These are phyloP conservation scores for Spirogloea muscicola DNA, from an alignment of 139 green algal species.

Conservation along the genomic window DNA sequence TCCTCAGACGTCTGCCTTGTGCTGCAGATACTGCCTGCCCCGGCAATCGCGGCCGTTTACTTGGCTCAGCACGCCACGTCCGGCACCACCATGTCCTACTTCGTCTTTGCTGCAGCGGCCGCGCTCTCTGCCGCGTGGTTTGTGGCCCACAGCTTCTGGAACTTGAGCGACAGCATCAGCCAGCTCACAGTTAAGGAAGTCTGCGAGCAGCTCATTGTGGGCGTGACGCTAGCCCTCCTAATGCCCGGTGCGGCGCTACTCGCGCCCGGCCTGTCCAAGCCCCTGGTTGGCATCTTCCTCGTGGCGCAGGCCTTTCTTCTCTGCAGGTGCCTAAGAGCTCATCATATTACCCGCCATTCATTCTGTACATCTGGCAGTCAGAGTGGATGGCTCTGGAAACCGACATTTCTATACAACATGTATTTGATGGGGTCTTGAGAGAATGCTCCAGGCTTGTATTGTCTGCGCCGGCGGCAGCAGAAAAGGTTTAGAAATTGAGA, in stretches of 20 bases:
- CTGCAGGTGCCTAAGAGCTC: too few relatives aligned
- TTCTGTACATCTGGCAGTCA: too few relatives aligned
- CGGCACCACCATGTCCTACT: constrained; percentile 66
- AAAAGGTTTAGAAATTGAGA: too few relatives aligned
- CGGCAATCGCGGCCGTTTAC: constrained; percentile 68
- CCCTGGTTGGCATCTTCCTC: constrained; percentile 23
- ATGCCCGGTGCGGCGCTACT: constrained; percentile 68
- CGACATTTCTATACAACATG: too few relatives aligned
- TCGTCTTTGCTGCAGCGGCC: constrained; percentile 67
- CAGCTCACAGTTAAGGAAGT: constrained; percentile 62
- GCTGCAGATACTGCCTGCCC: constrained; percentile 65
- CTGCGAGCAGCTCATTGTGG: constrained; percentile 65
- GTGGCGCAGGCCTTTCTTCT: constrained; percentile 66
- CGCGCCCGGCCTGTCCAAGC: neutral
- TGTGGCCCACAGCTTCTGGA: constrained; percentile 77
- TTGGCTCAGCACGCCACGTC: constrained; percentile 83
- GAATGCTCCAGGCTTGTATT: too few relatives aligned
- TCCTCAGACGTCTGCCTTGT: too few relatives aligned
- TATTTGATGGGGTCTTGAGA: too few relatives aligned
- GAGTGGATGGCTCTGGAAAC: too few relatives aligned
- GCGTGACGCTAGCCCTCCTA: constrained; percentile 65
- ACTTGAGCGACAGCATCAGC: constrained; percentile 72
- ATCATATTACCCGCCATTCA: too few relatives aligned
- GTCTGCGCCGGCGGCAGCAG: too few relatives aligned
- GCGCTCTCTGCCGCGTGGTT: constrained; percentile 63